Evolutionary conservation across 139 green algal species (phyloP).

Genomic region (Chlorella vulgaris): DNA sequence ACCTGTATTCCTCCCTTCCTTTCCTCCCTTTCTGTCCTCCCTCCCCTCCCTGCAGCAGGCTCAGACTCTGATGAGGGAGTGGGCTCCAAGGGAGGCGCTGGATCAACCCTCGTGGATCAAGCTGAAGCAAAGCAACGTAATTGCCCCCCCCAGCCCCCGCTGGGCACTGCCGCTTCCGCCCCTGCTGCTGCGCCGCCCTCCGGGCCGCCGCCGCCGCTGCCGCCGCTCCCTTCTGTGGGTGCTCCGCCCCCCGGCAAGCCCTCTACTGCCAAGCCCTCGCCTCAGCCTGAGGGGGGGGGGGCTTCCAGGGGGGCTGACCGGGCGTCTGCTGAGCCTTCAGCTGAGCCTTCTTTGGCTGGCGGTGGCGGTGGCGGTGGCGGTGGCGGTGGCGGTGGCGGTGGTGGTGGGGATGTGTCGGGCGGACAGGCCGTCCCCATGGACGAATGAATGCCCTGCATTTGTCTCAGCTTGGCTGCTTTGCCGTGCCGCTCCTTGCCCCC

Average conservation of each 20-base stretch:
- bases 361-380: no score
- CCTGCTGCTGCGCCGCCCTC: not conserved
- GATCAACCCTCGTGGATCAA: slow-evolving; percentile 34
- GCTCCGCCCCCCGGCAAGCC: not conserved
- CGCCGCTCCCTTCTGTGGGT: not conserved
- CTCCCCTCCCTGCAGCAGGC: slow-evolving; percentile 10
- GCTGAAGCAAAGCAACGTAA: slow-evolving; percentile 29
- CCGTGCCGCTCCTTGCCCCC: not conserved
- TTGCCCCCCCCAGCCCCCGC: not conserved
- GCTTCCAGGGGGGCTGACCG: not conserved
- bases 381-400: no score
- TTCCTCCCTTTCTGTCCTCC: not conserved
- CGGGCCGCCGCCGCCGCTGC: not conserved
- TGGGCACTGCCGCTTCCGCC: not conserved
- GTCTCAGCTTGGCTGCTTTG: not conserved
- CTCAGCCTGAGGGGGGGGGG: not conserved
- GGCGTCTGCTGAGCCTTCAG: no score
- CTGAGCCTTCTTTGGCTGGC: no score
- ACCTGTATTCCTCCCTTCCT: not conserved
- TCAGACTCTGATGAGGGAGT: slow-evolving; percentile 42
- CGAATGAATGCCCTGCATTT: not conserved
- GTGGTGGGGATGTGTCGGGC: no score
- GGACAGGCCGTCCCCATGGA: no score
- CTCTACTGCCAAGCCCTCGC: not conserved
- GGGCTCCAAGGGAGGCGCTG: slow-evolving; percentile 46